Percentiles rank a stretch among this genome's conserved stretches.
These are phyloP conservation scores for Cryptococcus sp. DNA, from an alignment of 1,284 basidiomycete genomes.

Conservation along the genomic window DNA sequence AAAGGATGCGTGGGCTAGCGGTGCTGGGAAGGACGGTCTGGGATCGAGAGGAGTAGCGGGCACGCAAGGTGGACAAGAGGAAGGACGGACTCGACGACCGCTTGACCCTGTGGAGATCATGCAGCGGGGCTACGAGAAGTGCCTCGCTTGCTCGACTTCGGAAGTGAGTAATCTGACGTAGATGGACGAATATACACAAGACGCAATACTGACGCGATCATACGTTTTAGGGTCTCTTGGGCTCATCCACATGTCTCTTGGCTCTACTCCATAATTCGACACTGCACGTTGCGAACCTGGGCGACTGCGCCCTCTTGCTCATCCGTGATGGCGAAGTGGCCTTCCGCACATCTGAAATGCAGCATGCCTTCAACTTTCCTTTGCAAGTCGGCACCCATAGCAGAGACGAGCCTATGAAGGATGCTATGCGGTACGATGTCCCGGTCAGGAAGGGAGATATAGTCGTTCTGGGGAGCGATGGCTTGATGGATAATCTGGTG, in stretches of 20 bases:
- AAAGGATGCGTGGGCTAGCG: constrained; percentile 17
- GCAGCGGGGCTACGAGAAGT: constrained; percentile 61
- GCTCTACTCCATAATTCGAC: constrained; percentile 68
- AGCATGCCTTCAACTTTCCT: constrained; percentile 93
- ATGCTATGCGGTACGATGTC: constrained; percentile 72
- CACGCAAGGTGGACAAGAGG: constrained; percentile 6
- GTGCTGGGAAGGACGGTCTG: background rate
- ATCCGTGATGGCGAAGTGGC: constrained; percentile 75
- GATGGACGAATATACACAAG: too few species aligned
- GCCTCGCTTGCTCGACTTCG: constrained; percentile 52
- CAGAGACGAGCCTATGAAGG: constrained; percentile 65
- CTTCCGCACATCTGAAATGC: constrained; percentile 91
- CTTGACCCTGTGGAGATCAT: constrained; percentile 61
- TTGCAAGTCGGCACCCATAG: constrained; percentile 74
- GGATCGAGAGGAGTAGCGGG: background rate
- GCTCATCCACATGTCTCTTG: constrained; percentile 60
- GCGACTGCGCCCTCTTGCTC: constrained; percentile 87
- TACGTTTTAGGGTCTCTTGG: constrained; percentile 55
- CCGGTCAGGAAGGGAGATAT: constrained; percentile 84
- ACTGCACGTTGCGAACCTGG: constrained; percentile 84
- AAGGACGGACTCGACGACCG: constrained; percentile 26
- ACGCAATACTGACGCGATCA: too few species aligned
- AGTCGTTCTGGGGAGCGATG: constrained; percentile 85
- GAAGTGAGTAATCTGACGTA: constrained; percentile 43
- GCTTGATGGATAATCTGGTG: constrained; percentile 82